These are phyloP conservation scores for Ascochyta pisi DNA, from an alignment of 2,329 filamentous ascomycete genomes.

Conservation along the genomic window DNA sequence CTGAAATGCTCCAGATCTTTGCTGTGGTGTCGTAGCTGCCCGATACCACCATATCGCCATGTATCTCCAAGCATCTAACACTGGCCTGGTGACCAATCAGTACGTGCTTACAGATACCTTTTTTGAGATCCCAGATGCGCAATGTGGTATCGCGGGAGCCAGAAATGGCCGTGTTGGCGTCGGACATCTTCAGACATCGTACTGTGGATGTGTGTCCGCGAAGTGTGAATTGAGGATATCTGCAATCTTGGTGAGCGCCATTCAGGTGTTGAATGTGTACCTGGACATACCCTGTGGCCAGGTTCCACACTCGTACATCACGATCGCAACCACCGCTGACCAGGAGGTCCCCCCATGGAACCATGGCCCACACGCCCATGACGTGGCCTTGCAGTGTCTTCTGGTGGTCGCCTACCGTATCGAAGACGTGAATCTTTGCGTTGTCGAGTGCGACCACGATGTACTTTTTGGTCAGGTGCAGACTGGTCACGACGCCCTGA, in stretches of 20 bases:
- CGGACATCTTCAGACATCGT: constrained; percentile 96
- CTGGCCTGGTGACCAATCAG: constrained; percentile 95
- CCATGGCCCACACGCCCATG: constrained; percentile 99
- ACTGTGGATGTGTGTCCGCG: constrained; percentile 97
- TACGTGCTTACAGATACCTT: constrained; percentile 87
- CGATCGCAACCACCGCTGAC: constrained; percentile 97
- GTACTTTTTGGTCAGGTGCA: constrained; percentile 93
- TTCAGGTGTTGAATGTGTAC: neutral
- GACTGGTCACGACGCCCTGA: constrained; percentile 92
- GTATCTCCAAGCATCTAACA: constrained; percentile 92
- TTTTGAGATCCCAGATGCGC: constrained; percentile 91
- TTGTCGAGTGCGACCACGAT: constrained; percentile 98
- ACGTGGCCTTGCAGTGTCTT: constrained; percentile 93
- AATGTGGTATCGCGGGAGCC: constrained; percentile 94
- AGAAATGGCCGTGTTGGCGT: constrained; percentile 91
- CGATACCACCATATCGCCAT: constrained; percentile 96
- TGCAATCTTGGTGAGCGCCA: constrained; percentile 22
- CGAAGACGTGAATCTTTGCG: constrained; percentile 97
- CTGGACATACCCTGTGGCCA: constrained; percentile 79
- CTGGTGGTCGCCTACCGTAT: constrained; percentile 85
- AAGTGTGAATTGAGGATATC: constrained; percentile 62
- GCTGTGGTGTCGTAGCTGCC: constrained; percentile 98
- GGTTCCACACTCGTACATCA: constrained; percentile 96
- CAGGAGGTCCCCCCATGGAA: constrained; percentile 93
- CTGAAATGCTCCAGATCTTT: constrained; percentile 96